phyloP scores from a whole-genome alignment of 345 rosid genomes.

The Nephelium lappaceum region DNA sequence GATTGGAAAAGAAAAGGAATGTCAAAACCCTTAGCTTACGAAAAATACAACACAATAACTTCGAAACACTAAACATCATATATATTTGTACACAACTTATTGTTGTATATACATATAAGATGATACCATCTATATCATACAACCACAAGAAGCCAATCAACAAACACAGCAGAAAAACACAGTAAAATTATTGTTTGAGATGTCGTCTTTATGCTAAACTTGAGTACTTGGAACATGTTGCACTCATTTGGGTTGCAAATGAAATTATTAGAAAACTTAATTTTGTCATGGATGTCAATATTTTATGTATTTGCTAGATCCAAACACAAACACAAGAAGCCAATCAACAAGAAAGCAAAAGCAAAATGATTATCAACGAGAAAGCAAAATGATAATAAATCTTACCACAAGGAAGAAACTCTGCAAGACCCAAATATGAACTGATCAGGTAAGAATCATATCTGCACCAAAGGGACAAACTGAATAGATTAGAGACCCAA shows the following conservation, averaged over 20 bases:
- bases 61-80: background rate
- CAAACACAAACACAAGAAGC: too few relatives aligned
- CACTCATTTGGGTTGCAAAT: background rate
- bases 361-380: too few relatives aligned
- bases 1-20: background rate
- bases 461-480: too few relatives aligned
- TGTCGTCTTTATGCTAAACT: background rate
- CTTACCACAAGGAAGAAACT: too few relatives aligned
- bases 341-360: too few relatives aligned
- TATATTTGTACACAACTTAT: background rate
- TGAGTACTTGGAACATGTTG: background rate
- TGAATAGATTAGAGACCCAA: too few relatives aligned
- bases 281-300: background rate
- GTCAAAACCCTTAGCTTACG: background rate
- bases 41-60: slow-evolving; percentile 8
- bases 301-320: background rate
- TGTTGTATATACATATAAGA: slow-evolving; percentile 20
- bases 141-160: background rate
- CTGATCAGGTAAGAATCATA: too few relatives aligned
- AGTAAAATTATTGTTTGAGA: background rate
- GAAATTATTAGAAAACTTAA: background rate
- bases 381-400: too few relatives aligned
- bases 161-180: too few relatives aligned
- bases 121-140: slow-evolving; percentile 11
- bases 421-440: too few relatives aligned